phyloP scores from a whole-genome alignment of 192 early-diverging fungal species.

The Coemansia asiatica region DNA sequence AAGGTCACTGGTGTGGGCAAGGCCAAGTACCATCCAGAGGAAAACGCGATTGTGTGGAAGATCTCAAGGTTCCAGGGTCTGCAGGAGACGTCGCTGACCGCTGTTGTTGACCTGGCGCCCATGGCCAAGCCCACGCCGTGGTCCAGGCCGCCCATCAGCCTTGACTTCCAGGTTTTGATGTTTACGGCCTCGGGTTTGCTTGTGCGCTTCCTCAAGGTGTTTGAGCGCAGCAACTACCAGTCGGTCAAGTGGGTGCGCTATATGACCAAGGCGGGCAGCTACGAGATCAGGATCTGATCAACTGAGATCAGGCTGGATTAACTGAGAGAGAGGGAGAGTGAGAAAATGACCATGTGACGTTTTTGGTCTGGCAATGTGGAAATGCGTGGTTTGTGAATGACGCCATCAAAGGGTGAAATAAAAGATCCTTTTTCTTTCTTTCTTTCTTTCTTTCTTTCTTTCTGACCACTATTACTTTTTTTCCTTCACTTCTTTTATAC shows the following conservation, averaged over 20 bases:
- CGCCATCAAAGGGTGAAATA: background rate
- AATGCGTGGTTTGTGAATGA: too few species aligned
- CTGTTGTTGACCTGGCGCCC: slow-evolving; percentile 77
- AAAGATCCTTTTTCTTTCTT: background rate
- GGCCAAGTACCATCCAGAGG: slow-evolving; percentile 92
- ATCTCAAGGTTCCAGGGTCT: slow-evolving; percentile 90
- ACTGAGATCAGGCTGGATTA: background rate
- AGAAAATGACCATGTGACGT: background rate
- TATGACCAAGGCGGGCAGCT: slow-evolving; percentile 84
- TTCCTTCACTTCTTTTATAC: background rate
- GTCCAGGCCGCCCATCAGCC: slow-evolving; percentile 92
- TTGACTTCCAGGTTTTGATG: slow-evolving; percentile 90
- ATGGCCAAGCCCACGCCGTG: slow-evolving; percentile 86
- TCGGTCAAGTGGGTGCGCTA: slow-evolving; percentile 99
- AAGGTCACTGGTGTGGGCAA: slow-evolving; percentile 74
- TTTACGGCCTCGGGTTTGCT: slow-evolving; percentile 95
- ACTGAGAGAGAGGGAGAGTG: background rate
- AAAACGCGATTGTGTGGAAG: slow-evolving; percentile 95
- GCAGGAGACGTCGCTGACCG: slow-evolving; percentile 78
- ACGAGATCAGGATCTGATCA: slow-evolving; percentile 44
- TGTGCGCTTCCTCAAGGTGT: slow-evolving; percentile 96
- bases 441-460: background rate
- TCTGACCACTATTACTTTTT: background rate
- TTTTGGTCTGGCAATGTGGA: too few species aligned
- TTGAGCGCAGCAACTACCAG: slow-evolving; percentile 94